Evolutionary conservation across 2,329 filamentous ascomycete genomes (phyloP), one percentile per base, ranked within the genome.

Genomic region (Penicillium sp.): DNA sequence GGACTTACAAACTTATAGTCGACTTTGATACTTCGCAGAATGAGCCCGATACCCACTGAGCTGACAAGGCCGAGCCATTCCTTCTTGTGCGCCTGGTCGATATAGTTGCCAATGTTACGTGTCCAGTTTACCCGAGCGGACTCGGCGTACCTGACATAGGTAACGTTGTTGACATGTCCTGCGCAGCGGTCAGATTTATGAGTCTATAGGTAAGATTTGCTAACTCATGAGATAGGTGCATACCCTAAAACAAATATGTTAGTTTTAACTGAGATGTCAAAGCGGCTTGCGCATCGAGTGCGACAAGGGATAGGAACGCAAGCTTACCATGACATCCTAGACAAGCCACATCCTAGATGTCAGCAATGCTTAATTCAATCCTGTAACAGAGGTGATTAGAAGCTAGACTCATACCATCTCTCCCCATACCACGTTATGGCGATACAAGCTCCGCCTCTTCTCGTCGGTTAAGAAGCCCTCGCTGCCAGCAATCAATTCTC

Each of bases 131-230:
- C 81, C 31, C 91, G 81, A 3, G 84, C 84, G 5, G 86, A 85
- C 68, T 96, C 91, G 31, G 89, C 89, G 67, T 88, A 95, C 53
- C 87, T 81, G 59, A 87, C 84, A 69, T 95, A 95, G 57, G 81
- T 82, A 54, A 91, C 84, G 61, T 95, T 95, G 67, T 95, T 95
- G 42, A 95, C 86, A 68, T 95, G 89, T 42, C 83, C 81, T 83
- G 74, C 13, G 28, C 7, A 32, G 8, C n/a, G 20, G 23, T 57
- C 28, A 42, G 40, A 42, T 6, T 5, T 20, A 40, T 10, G 20
- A 18, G 28, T 28, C 27, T 9, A 28, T 28, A 3, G 7, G 27
- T 9, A 28, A 28, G 7, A 1, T 3, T 28, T 28, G 8, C 3
- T 28, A 28, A 6, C 20, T 23, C 1, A 9, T 28, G 27, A 28